Base-by-base conservation (phyloP, 164 flowering plant genomes). In the Annona cherimola region DNA sequence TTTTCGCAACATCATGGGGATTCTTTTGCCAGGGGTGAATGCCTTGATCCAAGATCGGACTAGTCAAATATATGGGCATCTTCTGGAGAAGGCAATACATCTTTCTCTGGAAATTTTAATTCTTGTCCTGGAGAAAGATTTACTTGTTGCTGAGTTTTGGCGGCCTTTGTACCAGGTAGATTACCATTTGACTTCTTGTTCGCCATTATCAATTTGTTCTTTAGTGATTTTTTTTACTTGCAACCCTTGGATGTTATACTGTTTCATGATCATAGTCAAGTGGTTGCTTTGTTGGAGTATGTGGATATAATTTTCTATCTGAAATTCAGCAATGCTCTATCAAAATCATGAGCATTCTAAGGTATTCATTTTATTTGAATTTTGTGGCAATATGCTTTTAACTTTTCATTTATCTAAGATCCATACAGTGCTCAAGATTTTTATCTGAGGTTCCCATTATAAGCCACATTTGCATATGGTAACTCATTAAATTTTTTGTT, bases 161-260 rank as follows among this genome's bases (percentile, higher is more conserved):
- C 93, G 98, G 67, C 99, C 99, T 74, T 65, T 93, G 5, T 96
- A 86, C 75, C 97, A 90, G 93, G 99, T 91, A 76, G 6, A n/a
- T 43, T 71, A 9, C 70, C 43, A 26, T 50, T 61, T n/a, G 9
- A 4, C 40, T 39, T 69, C 41, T 75, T 65, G 60, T 4, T 26
- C 35, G 45, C 26, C 45, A 1, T 59, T 12, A 26, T 8, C 19
- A 8, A 6, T 60, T 65, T 65, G 42, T 26, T 45, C 68, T 46
- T 42, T 54, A 6, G 40, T 44, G 39, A 6, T 43, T 78, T 61
- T 20, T 69, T 75, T 64, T 20, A 50, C 66, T 35, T 81, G 81
- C 92, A 96, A 98, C 90, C 98, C 69, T 75, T 96, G 87, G 97
- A 93, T 82, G 83, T 87, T 55, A 85, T 96, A 46, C 98, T 96